Evolutionary conservation across 73 alveolate species (phyloP), one percentile per base, ranked within the genome.

Genomic region (Paramecium tetraurelia): DNA sequence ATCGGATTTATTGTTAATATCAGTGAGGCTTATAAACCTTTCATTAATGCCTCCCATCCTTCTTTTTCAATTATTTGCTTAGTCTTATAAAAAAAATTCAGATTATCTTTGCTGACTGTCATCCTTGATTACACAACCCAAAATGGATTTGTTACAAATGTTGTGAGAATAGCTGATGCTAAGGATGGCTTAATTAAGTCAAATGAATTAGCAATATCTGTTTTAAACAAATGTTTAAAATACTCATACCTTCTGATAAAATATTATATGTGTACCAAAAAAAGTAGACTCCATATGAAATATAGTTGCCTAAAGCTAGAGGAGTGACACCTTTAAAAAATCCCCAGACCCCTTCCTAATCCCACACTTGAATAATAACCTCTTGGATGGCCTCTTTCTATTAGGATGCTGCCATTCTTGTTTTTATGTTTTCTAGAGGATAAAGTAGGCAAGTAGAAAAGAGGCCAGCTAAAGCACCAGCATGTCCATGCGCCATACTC

Each of bases 381-480:
- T 86, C 31, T 43, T 43, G 33, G 11, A 86, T 10, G 36, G 27
- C 58, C 20, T 36, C 59, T 18, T 86, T 27, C 8, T 86, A 36
- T 36, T 58, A 38, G 1, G 70, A 41, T n/a, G 72, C 59, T 2
- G 84, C 58, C 93, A 86, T 86, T 86, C 93, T 86, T 59, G 93
- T 86, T 69, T 86, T 86, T 29, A 86, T 35, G 31, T 86, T 86
- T 35, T 86, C 93, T 33, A 86, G 59, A 22, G 93, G 93, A 59
- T 86, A 86, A 35, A 86, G 48, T 86, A 86, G 36, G 8, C 70
- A 86, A n/a, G 93, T 86, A 27, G 88, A 59, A 12, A 63, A 53
- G n/a, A 77, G 72, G 0, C 93, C 87, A n/a, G 93, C 93, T 18
- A 86, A 69, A 3, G 93, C 93, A 10, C 93, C 93, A 22, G 93